Percentiles rank a stretch among this genome's conserved stretches.
Evolutionary conservation across 1,284 basidiomycete species (phyloP).

Genomic region (Thecaphora frezii): DNA sequence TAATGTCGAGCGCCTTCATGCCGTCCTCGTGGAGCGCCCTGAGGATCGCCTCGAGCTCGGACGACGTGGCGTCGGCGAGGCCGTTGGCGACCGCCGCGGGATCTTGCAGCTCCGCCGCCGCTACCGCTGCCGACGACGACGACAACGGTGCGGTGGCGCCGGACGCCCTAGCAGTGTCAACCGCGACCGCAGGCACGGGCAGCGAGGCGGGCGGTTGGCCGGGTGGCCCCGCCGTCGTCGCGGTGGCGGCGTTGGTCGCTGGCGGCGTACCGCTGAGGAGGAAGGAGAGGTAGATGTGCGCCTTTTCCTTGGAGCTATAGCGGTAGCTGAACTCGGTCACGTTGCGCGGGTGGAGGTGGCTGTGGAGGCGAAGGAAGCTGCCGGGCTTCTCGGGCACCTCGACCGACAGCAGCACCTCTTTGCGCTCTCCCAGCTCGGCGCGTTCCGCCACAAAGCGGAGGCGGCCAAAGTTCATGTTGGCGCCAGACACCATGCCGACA

Average conservation of each 20-base stretch:
- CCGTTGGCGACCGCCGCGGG: slow-evolving; percentile 4
- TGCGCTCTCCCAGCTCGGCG: slow-evolving; percentile 91
- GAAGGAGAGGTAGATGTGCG: slow-evolving; percentile 90
- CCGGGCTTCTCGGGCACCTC: slow-evolving; percentile 90
- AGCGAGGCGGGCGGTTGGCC: slow-evolving; percentile 19
- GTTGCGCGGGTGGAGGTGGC: slow-evolving; percentile 81
- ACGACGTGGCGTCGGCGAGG: slow-evolving; percentile 1
- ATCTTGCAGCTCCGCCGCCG: background rate
- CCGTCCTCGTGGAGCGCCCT: slow-evolving; percentile 67
- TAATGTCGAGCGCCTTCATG: slow-evolving; percentile 84
- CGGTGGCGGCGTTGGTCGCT: background rate
- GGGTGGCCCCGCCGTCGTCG: background rate
- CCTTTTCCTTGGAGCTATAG: slow-evolving; percentile 64
- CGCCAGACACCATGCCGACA: slow-evolving; percentile 88
- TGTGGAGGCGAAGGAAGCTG: slow-evolving; percentile 85
- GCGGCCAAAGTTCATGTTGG: slow-evolving; percentile 98
- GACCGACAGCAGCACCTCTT: slow-evolving; percentile 88
- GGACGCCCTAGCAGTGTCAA: background rate
- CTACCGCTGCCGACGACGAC: slow-evolving; percentile 5
- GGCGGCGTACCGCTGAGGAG: slow-evolving; percentile 64
- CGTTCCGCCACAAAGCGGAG: slow-evolving; percentile 95
- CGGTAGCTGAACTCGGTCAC: slow-evolving; percentile 98
- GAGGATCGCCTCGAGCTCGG: slow-evolving; percentile 42
- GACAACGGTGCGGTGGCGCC: background rate
- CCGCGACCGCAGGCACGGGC: slow-evolving; percentile 9